Conservation (phyloP, 2,329 filamentous ascomycete genomes). For the Fusarium decemcellulare region DNA sequence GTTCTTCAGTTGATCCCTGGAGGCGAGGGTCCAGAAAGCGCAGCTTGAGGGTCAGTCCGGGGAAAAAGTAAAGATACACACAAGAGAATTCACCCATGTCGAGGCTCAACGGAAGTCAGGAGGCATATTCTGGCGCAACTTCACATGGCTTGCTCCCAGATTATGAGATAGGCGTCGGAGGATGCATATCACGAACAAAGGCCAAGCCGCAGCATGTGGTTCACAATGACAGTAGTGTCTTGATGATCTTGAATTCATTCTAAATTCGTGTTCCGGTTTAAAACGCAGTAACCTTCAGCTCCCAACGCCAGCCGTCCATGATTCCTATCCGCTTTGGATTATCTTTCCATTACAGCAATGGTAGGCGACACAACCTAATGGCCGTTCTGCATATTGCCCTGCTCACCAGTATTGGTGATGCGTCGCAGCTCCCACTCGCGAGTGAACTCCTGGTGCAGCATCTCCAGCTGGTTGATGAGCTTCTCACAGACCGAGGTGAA, state of each 20-base stretch:
- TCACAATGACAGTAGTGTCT: constrained; percentile 24
- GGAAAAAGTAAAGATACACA: constrained; percentile 16
- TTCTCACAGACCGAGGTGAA: constrained; percentile 85
- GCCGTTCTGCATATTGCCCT: constrained; percentile 61
- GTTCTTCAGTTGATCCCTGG: constrained; percentile 79
- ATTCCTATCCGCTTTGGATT: constrained; percentile 33
- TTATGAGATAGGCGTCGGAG: constrained; percentile 6
- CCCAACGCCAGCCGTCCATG: constrained; percentile 47
- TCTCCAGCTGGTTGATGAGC: constrained; percentile 84
- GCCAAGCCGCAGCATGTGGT: constrained; percentile 9
- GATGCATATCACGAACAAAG: constrained; percentile 25
- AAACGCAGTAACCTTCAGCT: constrained; percentile 42
- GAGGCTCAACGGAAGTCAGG: constrained; percentile 7
- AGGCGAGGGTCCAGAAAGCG: constrained; percentile 75
- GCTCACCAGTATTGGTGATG: constrained; percentile 79
- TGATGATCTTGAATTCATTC: constrained; percentile 37
- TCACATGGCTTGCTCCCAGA: not conserved
- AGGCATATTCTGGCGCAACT: not conserved
- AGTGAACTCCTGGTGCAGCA: constrained; percentile 88
- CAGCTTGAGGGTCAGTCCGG: constrained; percentile 33
- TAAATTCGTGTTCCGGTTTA: constrained; percentile 31
- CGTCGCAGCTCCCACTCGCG: constrained; percentile 92
- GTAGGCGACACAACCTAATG: constrained; percentile 41
- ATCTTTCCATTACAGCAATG: constrained; percentile 13
- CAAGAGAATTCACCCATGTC: constrained; percentile 18